A percentile compares a stretch with the other conserved stretches of the same genome.
These are phyloP conservation scores for Ophiostoma novo-ulmi DNA, from an alignment of 2,329 filamentous ascomycete genomes.

Conservation along the genomic window DNA sequence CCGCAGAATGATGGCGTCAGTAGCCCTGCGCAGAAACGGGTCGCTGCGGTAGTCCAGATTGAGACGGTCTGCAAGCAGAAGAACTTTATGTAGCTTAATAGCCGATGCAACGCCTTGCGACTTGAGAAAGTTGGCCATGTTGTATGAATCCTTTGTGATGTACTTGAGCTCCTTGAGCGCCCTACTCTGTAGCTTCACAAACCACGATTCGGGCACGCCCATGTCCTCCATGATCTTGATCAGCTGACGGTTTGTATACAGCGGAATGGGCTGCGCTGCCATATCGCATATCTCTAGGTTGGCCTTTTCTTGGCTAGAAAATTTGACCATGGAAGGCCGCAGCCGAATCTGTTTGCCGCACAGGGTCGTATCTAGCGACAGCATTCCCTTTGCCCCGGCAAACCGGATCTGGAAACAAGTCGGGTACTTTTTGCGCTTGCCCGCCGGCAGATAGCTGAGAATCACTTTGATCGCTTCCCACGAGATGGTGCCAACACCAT, in stretches of 20 bases:
- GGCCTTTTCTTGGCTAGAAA: conserved; percentile 48
- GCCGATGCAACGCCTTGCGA: conserved; percentile 55
- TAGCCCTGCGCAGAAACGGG: conserved; percentile 60
- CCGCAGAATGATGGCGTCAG: conserved; percentile 65
- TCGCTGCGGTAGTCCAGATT: conserved; percentile 63
- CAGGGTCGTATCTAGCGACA: conserved; percentile 61
- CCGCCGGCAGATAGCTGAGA: conserved; percentile 49
- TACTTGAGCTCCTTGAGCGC: conserved; percentile 56
- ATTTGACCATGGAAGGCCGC: conserved; percentile 76
- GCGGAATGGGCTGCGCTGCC: conserved; percentile 59
- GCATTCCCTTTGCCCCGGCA: conserved; percentile 71
- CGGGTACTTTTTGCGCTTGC: conserved; percentile 41
- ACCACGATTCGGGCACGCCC: conserved; percentile 52
- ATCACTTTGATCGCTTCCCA: conserved; percentile 53
- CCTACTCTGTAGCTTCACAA: conserved; percentile 58
- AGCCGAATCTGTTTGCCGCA: conserved; percentile 55
- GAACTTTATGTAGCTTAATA: conserved; percentile 57
- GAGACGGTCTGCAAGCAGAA: conserved; percentile 54
- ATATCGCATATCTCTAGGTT: conserved; percentile 69
- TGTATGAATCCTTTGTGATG: conserved; percentile 53
- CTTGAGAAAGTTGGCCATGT: conserved; percentile 63
- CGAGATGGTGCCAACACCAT: conserved; percentile 74
- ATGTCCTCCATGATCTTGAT: conserved; percentile 87
- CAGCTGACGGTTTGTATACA: conserved; percentile 71
- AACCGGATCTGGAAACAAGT: conserved; percentile 72